Conservation (phyloP, 116 monocot genomes). For the Posidonia oceanica region DNA sequence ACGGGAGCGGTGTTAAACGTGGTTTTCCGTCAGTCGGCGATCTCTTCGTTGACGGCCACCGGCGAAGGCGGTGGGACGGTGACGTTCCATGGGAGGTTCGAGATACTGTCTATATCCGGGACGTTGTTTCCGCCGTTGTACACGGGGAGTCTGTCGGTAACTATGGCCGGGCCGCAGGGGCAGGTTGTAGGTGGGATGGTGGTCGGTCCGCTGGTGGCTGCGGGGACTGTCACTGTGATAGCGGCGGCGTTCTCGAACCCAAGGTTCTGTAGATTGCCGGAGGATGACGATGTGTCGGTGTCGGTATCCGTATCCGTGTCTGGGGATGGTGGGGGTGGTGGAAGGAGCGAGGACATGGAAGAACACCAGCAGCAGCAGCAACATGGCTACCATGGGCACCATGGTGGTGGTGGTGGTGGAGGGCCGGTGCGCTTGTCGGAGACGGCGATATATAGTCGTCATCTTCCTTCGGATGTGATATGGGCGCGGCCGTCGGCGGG, state of each 20-base stretch:
- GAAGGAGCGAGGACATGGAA: background rate
- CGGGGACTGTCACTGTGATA: slow-evolving; percentile 25
- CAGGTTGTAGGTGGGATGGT: slow-evolving; percentile 40
- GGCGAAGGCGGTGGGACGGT: slow-evolving; percentile 7
- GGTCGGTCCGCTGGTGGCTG: slow-evolving; percentile 27
- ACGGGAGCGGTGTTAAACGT: slow-evolving; percentile 28
- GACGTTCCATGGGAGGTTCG: slow-evolving; percentile 27
- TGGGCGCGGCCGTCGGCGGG: too few relatives aligned
- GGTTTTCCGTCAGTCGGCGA: slow-evolving; percentile 21
- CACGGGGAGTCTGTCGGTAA: slow-evolving; percentile 15
- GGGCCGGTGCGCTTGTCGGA: background rate
- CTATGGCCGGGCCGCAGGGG: slow-evolving; percentile 33
- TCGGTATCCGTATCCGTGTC: slow-evolving; percentile 5
- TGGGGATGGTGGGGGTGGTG: background rate
- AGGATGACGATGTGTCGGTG: slow-evolving; percentile 14
- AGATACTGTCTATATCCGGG: slow-evolving; percentile 36
- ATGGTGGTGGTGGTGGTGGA: background rate
- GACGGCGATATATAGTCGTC: too few relatives aligned
- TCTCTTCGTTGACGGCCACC: background rate
- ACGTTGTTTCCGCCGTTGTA: slow-evolving; percentile 20
- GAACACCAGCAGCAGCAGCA: background rate
- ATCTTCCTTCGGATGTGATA: too few relatives aligned
- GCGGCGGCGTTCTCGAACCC: slow-evolving; percentile 26
- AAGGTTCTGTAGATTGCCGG: slow-evolving; percentile 19
- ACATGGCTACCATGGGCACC: background rate